Conservation (phyloP, 1,139 yeast species). For the Hyphopichia khmerensis region DNA sequence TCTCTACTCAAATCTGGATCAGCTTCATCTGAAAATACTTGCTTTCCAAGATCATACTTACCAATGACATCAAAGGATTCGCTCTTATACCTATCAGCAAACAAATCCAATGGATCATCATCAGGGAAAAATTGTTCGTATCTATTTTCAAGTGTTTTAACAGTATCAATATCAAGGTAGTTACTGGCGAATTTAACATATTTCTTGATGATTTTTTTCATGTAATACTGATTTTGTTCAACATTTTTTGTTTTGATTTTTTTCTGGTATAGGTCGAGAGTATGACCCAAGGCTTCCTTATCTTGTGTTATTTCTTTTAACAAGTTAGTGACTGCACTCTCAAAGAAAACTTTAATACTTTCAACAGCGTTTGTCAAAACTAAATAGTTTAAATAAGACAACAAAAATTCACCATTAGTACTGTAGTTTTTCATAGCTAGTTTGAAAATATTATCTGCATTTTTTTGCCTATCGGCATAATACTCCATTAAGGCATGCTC, state of each 20-base stretch:
- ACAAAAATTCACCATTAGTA: constrained; percentile 60
- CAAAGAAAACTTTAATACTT: constrained; percentile 81
- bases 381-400: constrained; percentile 71
- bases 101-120: constrained; percentile 43
- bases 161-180: constrained; percentile 69
- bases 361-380: constrained; percentile 73
- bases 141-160: constrained; percentile 63
- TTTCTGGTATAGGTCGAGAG: constrained; percentile 23
- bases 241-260: constrained; percentile 18
- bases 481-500: constrained; percentile 85
- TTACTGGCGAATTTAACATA: constrained; percentile 22
- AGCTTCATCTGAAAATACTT: constrained; percentile 15
- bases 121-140: constrained; percentile 67
- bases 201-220: constrained; percentile 23
- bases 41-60: constrained; percentile 40
- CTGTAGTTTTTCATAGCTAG: constrained; percentile 68
- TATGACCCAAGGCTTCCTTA: constrained; percentile 4
- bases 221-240: constrained; percentile 19
- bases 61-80: constrained; percentile 45
- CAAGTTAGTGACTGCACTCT: constrained; percentile 44
- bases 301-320: constrained; percentile 33
- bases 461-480: constrained; percentile 60
- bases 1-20: constrained; percentile 17
- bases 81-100: constrained; percentile 45
- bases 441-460: constrained; percentile 78